phyloP scores from a whole-genome alignment of 1,284 basidiomycete genomes.

The Sporisorium scitamineum region DNA sequence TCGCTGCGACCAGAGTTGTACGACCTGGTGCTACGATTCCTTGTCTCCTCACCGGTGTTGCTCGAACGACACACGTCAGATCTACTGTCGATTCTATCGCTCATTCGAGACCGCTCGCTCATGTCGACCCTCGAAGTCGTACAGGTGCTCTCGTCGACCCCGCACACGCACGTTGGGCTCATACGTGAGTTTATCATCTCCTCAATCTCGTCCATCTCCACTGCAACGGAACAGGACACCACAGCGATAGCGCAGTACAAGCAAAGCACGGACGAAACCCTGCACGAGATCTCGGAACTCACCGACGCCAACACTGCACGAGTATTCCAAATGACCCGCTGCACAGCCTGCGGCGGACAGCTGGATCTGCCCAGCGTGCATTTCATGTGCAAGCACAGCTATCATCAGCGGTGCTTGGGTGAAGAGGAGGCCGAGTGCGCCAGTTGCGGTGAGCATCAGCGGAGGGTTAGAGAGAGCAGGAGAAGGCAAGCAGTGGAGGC shows the following conservation, averaged over 20 bases:
- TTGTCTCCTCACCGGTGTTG: conserved; percentile 78
- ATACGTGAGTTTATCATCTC: conserved; percentile 88
- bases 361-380: conserved; percentile 92
- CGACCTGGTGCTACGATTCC: conserved; percentile 86
- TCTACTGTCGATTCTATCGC: conserved; percentile 76
- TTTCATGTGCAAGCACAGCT: conserved; percentile 98
- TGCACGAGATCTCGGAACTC: conserved; percentile 83
- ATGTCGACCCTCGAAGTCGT: conserved; percentile 90
- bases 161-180: conserved; percentile 89
- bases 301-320: conserved; percentile 81
- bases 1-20: conserved; percentile 80
- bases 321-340: conserved; percentile 93
- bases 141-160: conserved; percentile 78
- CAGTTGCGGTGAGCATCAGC: conserved; percentile 84
- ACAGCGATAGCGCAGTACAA: conserved; percentile 87
- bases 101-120: conserved; percentile 82
- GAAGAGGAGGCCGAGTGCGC: conserved; percentile 79
- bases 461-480: conserved; percentile 84
- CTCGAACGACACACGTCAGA: conserved; percentile 80
- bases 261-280: conserved; percentile 82
- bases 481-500: conserved; percentile 5
- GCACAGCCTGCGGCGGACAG: conserved; percentile 85
- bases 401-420: conserved; percentile 77
- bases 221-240: conserved; percentile 84
- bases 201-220: conserved; percentile 79